Evolutionary conservation across 495 filamentous ascomycete species (phyloP), one percentile per base, ranked within the genome.

Genomic region (Haplographium delicatum): DNA sequence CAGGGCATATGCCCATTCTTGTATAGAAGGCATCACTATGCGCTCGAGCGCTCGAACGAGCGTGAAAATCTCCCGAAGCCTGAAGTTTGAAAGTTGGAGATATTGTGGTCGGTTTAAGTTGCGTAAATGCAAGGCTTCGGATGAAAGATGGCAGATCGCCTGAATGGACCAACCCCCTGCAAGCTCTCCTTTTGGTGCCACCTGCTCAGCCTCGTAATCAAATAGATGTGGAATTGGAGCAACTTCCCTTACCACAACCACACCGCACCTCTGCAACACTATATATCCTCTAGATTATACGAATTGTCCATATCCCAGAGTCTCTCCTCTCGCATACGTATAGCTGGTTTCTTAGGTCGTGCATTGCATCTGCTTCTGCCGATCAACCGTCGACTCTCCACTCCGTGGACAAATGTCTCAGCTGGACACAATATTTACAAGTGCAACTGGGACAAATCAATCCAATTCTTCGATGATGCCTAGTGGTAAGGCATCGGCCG

Each of bases 401-500:
- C n/a, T n/a, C n/a, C n/a, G n/a, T n/a, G n/a, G n/a, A n/a, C n/a
- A 30, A 24, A 55, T 55, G 52, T 43, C 52, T 30, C 38, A 30
- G 8, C 30, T 18, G 16, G 53, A 50, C 25, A 42, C 15, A 23
- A 57, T 44, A 18, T 20, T 44, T n/a, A 37, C 28, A 45, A 44
- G 23, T 38, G 16, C 24, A 20, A 22, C 25, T 50, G 40, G 39
- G 4, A 54, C 20, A n/a, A 43, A 43, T 13, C 45, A 46, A n/a
- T 53, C 25, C 30, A 54, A 50, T 25, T 20, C 66, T 24, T 60
- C 67, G 28, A 60, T 63, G 23, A 51, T 62, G 23, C 54, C 68
- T 25, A 76, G 72, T 43, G 74, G 77, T 42, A 87, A 86, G 62
- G 73, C 75, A 20, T 67, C 74, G 37, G 70, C 74, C 2, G 75